These are phyloP conservation scores for Phlyctochytrium arcticum DNA, from an alignment of 192 early-diverging fungal genomes.

Conservation along the genomic window DNA sequence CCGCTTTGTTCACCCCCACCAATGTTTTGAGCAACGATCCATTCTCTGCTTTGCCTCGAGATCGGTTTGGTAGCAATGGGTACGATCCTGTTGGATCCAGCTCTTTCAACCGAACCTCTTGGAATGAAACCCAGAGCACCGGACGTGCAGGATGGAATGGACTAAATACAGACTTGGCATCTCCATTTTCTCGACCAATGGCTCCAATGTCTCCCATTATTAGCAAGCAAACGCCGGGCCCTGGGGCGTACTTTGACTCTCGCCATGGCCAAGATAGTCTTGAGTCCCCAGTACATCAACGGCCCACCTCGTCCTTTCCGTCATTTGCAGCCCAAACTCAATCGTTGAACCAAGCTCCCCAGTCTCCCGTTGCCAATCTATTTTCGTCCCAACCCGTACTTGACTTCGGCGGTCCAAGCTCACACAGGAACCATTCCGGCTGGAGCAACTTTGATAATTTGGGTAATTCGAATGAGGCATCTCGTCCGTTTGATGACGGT, in stretches of 20 bases:
- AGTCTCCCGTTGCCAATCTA: slow-evolving; percentile 13
- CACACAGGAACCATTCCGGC: background rate
- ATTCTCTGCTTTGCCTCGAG: slow-evolving; percentile 2
- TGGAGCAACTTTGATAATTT: slow-evolving; percentile 5
- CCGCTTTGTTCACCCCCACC: slow-evolving; percentile 2
- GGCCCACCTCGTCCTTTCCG: slow-evolving; percentile 1
- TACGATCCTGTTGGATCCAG: background rate
- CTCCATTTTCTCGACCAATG: slow-evolving; percentile 5
- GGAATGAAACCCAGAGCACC: slow-evolving; percentile 5
- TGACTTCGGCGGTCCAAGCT: slow-evolving; percentile 1
- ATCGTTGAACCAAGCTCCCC: background rate
- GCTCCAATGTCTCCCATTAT: background rate
- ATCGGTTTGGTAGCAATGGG: slow-evolving; percentile 12
- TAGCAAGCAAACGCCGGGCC: slow-evolving; percentile 10
- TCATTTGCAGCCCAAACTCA: background rate
- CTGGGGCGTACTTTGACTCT: slow-evolving; percentile 21
- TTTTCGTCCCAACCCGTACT: slow-evolving; percentile 18
- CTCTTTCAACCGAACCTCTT: background rate
- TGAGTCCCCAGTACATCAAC: background rate
- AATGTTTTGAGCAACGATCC: background rate
- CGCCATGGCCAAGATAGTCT: background rate
- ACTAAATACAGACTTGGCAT: slow-evolving; percentile 13
- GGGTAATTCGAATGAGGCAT: background rate
- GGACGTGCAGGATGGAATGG: slow-evolving; percentile 6
- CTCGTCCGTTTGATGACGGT: no score